A percentile compares a stretch with the other conserved stretches of the same genome.
These are phyloP conservation scores for Xylaria telfairii DNA, from an alignment of 495 filamentous ascomycete genomes.

Conservation along the genomic window DNA sequence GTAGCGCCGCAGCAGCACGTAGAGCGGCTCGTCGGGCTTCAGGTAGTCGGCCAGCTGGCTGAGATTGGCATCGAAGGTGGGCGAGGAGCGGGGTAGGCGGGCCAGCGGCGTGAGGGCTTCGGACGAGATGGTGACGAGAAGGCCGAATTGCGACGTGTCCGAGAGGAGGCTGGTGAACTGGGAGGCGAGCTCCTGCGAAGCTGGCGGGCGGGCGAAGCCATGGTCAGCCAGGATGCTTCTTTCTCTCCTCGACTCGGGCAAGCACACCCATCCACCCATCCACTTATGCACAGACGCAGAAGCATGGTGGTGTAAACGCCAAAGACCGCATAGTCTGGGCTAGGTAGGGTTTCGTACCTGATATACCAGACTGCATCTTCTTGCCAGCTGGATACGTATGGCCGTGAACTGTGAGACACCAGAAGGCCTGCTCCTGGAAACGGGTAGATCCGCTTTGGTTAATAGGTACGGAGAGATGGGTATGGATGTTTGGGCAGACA, in stretches of 20 bases:
- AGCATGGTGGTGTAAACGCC: not conserved
- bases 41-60: conserved; percentile 64
- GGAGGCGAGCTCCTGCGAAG: conserved; percentile 83
- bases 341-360: conserved; percentile 13
- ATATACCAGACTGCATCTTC: conserved; percentile 30
- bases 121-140: conserved; percentile 77
- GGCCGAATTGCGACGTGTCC: conserved; percentile 69
- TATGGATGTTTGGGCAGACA: not conserved
- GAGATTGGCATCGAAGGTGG: conserved; percentile 67
- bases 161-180: conserved; percentile 78
- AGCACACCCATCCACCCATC: not conserved
- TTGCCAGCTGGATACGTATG: not conserved
- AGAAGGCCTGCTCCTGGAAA: conserved; percentile 7
- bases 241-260: not conserved
- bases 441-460: not conserved
- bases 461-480: not conserved
- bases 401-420: not conserved
- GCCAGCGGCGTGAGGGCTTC: conserved; percentile 73
- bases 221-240: conserved; percentile 6
- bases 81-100: conserved; percentile 62
- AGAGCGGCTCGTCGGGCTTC: conserved; percentile 75
- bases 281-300: too few relatives aligned
- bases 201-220: conserved; percentile 47
- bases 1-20: conserved; percentile 81
- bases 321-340: not conserved